Base-by-base conservation (phyloP, 2,329 filamentous ascomycete species). In the Neonectria punicea region DNA sequence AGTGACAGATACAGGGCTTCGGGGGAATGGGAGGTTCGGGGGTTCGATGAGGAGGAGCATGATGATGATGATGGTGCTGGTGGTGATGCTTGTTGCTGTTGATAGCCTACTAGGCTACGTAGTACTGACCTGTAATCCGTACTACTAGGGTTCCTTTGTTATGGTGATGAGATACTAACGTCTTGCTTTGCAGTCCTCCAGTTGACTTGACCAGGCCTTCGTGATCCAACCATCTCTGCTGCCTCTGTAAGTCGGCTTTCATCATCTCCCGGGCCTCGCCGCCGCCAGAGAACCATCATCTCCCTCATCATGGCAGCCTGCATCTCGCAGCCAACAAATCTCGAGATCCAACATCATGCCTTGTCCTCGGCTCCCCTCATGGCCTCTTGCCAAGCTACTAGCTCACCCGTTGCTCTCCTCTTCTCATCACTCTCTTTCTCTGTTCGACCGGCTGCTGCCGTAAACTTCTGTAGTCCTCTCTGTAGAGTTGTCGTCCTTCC, bases 1-100 rank as follows among this genome's bases (percentile, higher is more conserved):
- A 63, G 49, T 60, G 56, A 61, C 51, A 53, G 44, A 46, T 30
- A 39, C 57, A 64, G 36, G 61, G 44, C 44, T 14, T 54, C 41
- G 41, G 56, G 49, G 44, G 43, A 28, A 36, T 39, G 44, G 46
- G 44, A 47, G 34, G 41, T 32, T 50, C 22, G 47, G 47, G 34
- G 22, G 46, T 25, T 36, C 28, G 53, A 44, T 34, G 30, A 34
- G n/a, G 30, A 28, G 47, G 47, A 51, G 10, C 36, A 20, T 58
- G 55, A n/a, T 39, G 14, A 34, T 39, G 50, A 58, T 53, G 41
- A 25, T 25, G 25, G 25, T 25, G 5, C 5, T 25, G 25, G 5
- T 58, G 55, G 6, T 39, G 30, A 34, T 39, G 50, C 25, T 25
- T 25, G 50, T 22, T 47, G 58, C 41, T 25, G 49, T 43, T 10